phyloP scores from a whole-genome alignment of 306 rosid species.

The Boehmeria nivea region DNA sequence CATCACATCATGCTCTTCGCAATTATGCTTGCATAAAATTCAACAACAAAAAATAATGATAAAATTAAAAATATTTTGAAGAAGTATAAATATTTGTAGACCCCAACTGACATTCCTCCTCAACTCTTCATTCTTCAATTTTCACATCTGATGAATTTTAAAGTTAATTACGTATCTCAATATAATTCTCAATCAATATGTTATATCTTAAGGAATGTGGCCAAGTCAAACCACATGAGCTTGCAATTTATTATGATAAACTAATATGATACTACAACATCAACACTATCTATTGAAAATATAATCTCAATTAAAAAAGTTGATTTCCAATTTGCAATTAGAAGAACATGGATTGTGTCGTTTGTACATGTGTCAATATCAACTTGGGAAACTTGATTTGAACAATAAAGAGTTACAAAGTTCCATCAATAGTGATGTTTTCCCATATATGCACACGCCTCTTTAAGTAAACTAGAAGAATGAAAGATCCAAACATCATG shows the following conservation, averaged over 20 bases:
- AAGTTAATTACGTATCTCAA: not conserved
- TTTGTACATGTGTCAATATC: not conserved
- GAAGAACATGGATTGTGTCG: constrained; percentile 3
- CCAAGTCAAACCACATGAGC: too few relatives aligned
- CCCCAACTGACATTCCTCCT: constrained; percentile 24
- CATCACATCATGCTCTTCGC: constrained; percentile 31
- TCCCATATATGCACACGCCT: not conserved
- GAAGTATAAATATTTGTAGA: constrained; percentile 22
- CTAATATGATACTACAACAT: too few relatives aligned
- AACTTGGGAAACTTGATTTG: not conserved
- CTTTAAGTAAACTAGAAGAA: constrained; percentile 10
- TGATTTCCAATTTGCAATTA: not conserved
- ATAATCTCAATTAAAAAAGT: too few relatives aligned
- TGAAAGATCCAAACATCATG: constrained; percentile 1
- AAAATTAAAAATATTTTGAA: constrained; percentile 7
- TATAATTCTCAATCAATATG: not conserved
- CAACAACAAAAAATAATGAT: constrained; percentile 12
- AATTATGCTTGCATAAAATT: constrained; percentile 52
- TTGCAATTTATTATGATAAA: too few relatives aligned
- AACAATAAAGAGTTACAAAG: not conserved
- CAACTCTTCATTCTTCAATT: constrained; percentile 24
- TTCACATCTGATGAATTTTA: constrained; percentile 7
- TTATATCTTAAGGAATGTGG: not conserved
- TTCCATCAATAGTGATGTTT: too few relatives aligned
- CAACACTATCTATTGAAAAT: too few relatives aligned